Percentiles rank a stretch among this genome's conserved stretches.
Conservation (phyloP, 139 green algal genomes). For the Chlorokybus atmophyticus region DNA sequence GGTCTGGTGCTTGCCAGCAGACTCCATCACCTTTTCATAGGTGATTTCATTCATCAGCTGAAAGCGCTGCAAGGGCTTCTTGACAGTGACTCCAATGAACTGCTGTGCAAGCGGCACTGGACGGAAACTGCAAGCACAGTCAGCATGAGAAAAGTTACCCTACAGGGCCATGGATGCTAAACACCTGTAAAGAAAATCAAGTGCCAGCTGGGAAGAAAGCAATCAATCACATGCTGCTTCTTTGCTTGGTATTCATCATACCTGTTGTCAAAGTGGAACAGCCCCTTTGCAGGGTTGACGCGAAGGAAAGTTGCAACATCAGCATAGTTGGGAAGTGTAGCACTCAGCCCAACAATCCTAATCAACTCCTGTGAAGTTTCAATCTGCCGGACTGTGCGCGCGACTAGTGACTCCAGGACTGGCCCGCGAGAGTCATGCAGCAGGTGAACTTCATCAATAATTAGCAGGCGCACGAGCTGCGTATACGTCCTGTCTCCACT, state of each 20-base stretch:
- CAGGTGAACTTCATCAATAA: slow-evolving; percentile 98
- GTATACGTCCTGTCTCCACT: slow-evolving; percentile 83
- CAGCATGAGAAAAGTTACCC: too few relatives aligned
- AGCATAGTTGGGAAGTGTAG: slow-evolving; percentile 94
- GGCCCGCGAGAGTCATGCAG: slow-evolving; percentile 88
- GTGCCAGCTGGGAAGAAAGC: too few relatives aligned
- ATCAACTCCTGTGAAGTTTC: slow-evolving; percentile 87
- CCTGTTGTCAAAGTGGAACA: slow-evolving; percentile 96
- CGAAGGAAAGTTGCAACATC: slow-evolving; percentile 89
- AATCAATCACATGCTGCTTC: too few relatives aligned
- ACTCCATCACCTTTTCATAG: slow-evolving; percentile 91
- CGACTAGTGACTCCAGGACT: slow-evolving; percentile 90
- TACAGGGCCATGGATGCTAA: too few relatives aligned
- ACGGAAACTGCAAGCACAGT: slow-evolving; percentile 33
- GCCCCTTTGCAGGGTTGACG: slow-evolving; percentile 71
- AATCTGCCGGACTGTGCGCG: slow-evolving; percentile 78
- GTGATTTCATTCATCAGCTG: slow-evolving; percentile 77
- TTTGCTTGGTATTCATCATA: neutral
- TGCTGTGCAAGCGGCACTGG: slow-evolving; percentile 90
- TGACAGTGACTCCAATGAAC: slow-evolving; percentile 87
- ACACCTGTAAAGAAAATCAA: too few relatives aligned
- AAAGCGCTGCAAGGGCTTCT: slow-evolving; percentile 98
- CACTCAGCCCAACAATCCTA: slow-evolving; percentile 84
- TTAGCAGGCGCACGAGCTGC: slow-evolving; percentile 69
- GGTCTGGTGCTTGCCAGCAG: slow-evolving; percentile 76